These are phyloP conservation scores for Tulasnella sp. DNA, from an alignment of 768 basidiomycete genomes.

Conservation along the genomic window DNA sequence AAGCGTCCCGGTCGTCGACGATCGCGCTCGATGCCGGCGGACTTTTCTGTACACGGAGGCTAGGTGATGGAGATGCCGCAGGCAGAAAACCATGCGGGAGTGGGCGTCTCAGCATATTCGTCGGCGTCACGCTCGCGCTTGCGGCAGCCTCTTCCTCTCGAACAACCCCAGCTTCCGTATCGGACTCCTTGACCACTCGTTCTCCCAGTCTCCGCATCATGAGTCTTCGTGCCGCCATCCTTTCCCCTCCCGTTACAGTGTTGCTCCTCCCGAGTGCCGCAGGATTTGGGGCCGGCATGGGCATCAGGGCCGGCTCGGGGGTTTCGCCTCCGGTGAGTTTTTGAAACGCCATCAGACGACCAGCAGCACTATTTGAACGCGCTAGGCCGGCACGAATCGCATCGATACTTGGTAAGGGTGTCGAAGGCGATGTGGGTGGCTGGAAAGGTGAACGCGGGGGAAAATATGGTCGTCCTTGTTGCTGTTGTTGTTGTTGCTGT, in stretches of 20 bases:
- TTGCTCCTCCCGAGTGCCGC: slow-evolving; percentile 50
- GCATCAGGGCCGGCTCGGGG: slow-evolving; percentile 24
- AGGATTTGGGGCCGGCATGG: slow-evolving; percentile 38
- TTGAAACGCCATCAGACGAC: slow-evolving; percentile 66
- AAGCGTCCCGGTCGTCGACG: slow-evolving; percentile 26
- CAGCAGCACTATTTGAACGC: slow-evolving; percentile 84
- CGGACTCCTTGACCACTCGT: slow-evolving; percentile 10
- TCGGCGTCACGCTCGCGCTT: not conserved
- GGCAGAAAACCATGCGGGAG: not conserved
- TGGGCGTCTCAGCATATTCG: slow-evolving; percentile 3
- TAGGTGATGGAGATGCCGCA: not conserved
- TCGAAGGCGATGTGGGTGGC: slow-evolving; percentile 45
- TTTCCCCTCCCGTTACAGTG: slow-evolving; percentile 63
- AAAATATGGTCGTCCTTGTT: not conserved
- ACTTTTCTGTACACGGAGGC: slow-evolving; percentile 11
- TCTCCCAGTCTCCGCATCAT: slow-evolving; percentile 16
- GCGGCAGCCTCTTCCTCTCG: slow-evolving; percentile 14
- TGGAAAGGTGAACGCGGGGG: slow-evolving; percentile 26
- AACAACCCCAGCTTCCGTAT: slow-evolving; percentile 7
- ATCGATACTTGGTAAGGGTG: slow-evolving; percentile 34
- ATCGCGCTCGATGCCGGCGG: slow-evolving; percentile 19
- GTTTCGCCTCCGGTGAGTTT: slow-evolving; percentile 72
- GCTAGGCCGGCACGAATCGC: slow-evolving; percentile 41
- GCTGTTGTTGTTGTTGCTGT: not conserved
- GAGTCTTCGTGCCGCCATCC: slow-evolving; percentile 38